Base-by-base conservation (phyloP, 495 filamentous ascomycete species). In the Pyrenopolyporus hunteri region DNA sequence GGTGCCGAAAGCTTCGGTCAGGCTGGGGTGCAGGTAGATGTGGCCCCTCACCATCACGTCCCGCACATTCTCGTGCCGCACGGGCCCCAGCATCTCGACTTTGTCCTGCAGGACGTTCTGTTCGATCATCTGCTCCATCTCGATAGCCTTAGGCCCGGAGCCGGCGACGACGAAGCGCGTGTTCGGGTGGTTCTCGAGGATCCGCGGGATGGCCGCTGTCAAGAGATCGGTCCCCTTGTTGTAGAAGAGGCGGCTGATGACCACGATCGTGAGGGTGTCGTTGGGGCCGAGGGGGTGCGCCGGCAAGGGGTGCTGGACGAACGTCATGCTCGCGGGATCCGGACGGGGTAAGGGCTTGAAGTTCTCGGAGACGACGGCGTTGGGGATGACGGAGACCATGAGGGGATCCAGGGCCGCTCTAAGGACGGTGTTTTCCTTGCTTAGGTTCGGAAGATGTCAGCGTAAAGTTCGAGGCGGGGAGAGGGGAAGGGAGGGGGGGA, bases 11-110 rank as follows among this genome's bases (percentile, higher is more conserved):
- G 94, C 94, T 74, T 98, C 94, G 0, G 94, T 98, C 26, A 98
- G 80, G 23, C 87, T 92, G 0, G 94, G 95, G 71, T 98, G 93
- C 0, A 98, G 84, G 72, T 98, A 98, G 54, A 98, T 95, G 67
- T 98, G 92, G 0, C 94, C 94, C 43, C 91, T 84, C 7, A 97
- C 89, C 94, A 98, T 98, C n/a, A 98, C 93, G 73, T 98, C 90
- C 32, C 94, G 86, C 1, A 98, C 94, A 63, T 98, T 92, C 70
- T 98, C 95, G 70, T 98, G 94, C 14, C 94, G 86, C 19, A 98
- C 85, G 4, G 93, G 85, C 11, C 94, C 94, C 10, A 98, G 80
- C 80, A 98, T 86, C 66, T 94, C 89, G 4, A 98, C 91, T 28
- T 89, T 87, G 73, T 96, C 93, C 69, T 98, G 95, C 8, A 97